These are phyloP conservation scores for Microcyclosporella mali DNA, from an alignment of 2,329 filamentous ascomycete species.

Conservation along the genomic window DNA sequence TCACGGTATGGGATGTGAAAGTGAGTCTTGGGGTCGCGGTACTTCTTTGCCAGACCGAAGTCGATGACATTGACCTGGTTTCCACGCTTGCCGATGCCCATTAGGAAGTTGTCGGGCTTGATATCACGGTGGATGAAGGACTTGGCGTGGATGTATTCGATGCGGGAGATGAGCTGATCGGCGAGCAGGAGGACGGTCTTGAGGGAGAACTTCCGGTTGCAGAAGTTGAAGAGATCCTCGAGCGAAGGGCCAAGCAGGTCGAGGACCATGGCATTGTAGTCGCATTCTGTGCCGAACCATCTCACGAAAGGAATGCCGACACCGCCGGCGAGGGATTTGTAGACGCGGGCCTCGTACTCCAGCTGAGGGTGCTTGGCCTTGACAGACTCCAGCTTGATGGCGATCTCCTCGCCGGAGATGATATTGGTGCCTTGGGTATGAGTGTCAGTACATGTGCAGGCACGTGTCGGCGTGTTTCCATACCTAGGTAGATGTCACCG, in stretches of 20 bases:
- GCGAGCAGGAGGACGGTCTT: conserved; percentile 96
- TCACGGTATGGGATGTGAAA: conserved; percentile 99
- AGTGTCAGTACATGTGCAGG: conserved; percentile 5
- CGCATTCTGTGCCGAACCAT: conserved; percentile 99
- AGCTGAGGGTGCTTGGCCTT: conserved; percentile 99
- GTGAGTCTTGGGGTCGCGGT: conserved; percentile 98
- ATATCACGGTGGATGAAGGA: conserved; percentile 99
- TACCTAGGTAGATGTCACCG: conserved; percentile 92
- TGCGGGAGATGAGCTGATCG: conserved; percentile 96
- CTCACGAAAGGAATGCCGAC: conserved; percentile 98
- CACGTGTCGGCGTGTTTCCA: conserved; percentile 22
- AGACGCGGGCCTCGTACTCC: conserved; percentile 96
- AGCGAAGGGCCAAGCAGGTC: conserved; percentile 91
- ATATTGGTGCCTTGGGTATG: conserved; percentile 79
- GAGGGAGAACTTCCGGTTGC: conserved; percentile 98
- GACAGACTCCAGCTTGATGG: conserved; percentile 98
- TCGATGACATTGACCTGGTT: conserved; percentile 99
- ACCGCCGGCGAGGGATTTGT: conserved; percentile 82
- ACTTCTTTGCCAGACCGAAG: conserved; percentile 99
- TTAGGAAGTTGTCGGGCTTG: conserved; percentile 99
- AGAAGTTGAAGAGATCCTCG: conserved; percentile 99
- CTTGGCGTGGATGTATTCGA: conserved; percentile 99
- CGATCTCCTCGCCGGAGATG: conserved; percentile 98
- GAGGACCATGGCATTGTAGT: conserved; percentile 99
- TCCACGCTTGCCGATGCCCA: conserved; percentile 98